phyloP scores from a whole-genome alignment of 495 filamentous ascomycete genomes.

The Aspergillus ostianus region DNA sequence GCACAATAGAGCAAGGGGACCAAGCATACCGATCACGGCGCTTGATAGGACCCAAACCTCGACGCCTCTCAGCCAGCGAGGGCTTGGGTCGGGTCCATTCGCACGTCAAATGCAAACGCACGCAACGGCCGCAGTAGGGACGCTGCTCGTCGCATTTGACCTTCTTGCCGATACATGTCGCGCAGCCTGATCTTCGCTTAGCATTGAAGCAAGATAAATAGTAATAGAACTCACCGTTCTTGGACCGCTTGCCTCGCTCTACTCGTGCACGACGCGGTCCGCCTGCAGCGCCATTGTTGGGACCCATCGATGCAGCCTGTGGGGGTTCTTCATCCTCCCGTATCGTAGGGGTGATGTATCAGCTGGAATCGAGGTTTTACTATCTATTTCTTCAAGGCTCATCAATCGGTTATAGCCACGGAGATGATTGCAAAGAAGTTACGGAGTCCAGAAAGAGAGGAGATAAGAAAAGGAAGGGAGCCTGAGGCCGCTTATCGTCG shows the following conservation, averaged over 20 bases:
- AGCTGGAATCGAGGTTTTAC: not conserved
- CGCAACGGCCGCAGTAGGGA: slow-evolving; percentile 14
- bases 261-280: slow-evolving; percentile 10
- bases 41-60: slow-evolving; percentile 19
- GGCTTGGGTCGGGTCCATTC: slow-evolving; percentile 12
- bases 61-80: slow-evolving; percentile 10
- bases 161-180: slow-evolving; percentile 9
- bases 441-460: not conserved
- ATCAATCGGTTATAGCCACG: too few relatives aligned
- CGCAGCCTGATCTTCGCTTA: slow-evolving; percentile 9
- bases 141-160: slow-evolving; percentile 21
- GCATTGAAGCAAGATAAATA: not conserved
- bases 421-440: not conserved
- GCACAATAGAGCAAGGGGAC: slow-evolving; percentile 12
- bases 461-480: not conserved
- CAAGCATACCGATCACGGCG: slow-evolving; percentile 8
- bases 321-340: too few relatives aligned
- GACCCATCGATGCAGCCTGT: not conserved
- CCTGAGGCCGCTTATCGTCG: not conserved
- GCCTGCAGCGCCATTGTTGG: not conserved
- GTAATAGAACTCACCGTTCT: slow-evolving; percentile 6
- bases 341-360: not conserved
- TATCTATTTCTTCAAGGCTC: too few relatives aligned
- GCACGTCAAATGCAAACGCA: slow-evolving; percentile 7
- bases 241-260: slow-evolving; percentile 14